phyloP scores from a whole-genome alignment of 2,329 filamentous ascomycete species.

The Colletotrichum aenigma region DNA sequence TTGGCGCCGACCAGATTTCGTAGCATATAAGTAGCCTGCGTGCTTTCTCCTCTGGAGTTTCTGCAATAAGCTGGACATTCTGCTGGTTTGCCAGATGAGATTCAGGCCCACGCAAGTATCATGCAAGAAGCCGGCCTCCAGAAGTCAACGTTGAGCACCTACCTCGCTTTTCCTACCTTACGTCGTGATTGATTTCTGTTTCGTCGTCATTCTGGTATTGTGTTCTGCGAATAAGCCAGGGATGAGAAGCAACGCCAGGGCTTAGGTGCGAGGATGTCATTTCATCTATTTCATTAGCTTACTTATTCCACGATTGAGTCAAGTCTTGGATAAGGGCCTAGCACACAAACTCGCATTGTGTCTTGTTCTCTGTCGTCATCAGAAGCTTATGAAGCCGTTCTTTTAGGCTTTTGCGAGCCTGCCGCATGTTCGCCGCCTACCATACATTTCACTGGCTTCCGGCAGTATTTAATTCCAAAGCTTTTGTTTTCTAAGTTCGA shows the following conservation, averaged over 20 bases:
- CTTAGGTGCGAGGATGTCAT: not conserved
- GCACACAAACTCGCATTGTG: too few relatives aligned
- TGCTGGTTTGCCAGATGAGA: not conserved
- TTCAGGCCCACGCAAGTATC: not conserved
- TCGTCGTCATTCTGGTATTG: rapidly evolving
- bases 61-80: not conserved
- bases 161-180: not conserved
- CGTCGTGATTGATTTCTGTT: rapidly evolving
- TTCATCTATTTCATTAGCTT: not conserved
- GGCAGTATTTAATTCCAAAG: not conserved
- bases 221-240: not conserved
- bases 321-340: too few relatives aligned
- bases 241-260: not conserved
- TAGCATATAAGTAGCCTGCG: not conserved
- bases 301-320: not conserved
- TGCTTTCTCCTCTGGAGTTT: not conserved
- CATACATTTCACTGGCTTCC: rapidly evolving
- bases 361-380: not conserved
- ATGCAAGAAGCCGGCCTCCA: not conserved
- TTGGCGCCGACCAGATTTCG: not conserved
- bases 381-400: rapidly evolving
- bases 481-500: not conserved
- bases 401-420: rapidly evolving
- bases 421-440: not conserved
- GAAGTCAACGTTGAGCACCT: rapidly evolving